Conservation (phyloP, 2,329 filamentous ascomycete genomes). For the Gaeumannomyces sp. region DNA sequence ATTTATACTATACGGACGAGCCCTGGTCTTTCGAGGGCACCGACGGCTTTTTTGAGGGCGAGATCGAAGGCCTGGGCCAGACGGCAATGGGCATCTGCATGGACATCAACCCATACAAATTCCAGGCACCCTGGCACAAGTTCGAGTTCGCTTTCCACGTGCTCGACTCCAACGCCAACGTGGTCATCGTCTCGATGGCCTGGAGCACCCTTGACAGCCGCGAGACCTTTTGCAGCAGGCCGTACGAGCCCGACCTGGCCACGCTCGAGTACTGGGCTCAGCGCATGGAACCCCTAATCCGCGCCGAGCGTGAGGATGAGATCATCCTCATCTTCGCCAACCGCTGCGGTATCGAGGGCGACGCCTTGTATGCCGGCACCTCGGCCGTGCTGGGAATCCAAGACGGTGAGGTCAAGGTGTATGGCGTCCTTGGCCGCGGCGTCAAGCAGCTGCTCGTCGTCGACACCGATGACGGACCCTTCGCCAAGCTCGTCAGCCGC, state of each 20-base stretch:
- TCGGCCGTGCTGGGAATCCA: slow-evolving; percentile 64
- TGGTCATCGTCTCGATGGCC: slow-evolving; percentile 71
- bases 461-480: slow-evolving; percentile 46
- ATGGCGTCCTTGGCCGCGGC: slow-evolving; percentile 64
- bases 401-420: slow-evolving; percentile 59
- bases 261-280: slow-evolving; percentile 71
- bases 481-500: slow-evolving; percentile 35
- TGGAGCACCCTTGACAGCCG: slow-evolving; percentile 60
- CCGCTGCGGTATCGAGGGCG: slow-evolving; percentile 59
- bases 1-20: slow-evolving; percentile 55
- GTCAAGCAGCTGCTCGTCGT: slow-evolving; percentile 63
- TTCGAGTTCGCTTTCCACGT: slow-evolving; percentile 52
- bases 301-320: slow-evolving; percentile 45
- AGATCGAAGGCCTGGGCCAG: slow-evolving; percentile 41
- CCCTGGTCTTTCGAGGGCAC: slow-evolving; percentile 53
- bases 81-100: slow-evolving; percentile 55
- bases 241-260: slow-evolving; percentile 61
- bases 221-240: slow-evolving; percentile 37
- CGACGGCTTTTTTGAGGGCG: slow-evolving; percentile 41
- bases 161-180: slow-evolving; percentile 46
- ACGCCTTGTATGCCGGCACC: slow-evolving; percentile 66
- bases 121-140: slow-evolving; percentile 41
- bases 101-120: slow-evolving; percentile 37
- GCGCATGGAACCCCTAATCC: slow-evolving; percentile 60
- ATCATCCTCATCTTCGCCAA: slow-evolving; percentile 68